Percentiles rank a stretch among this genome's conserved stretches.
phyloP scores from a whole-genome alignment of 768 basidiomycete species.

The Rhizopogon vinicolor region DNA sequence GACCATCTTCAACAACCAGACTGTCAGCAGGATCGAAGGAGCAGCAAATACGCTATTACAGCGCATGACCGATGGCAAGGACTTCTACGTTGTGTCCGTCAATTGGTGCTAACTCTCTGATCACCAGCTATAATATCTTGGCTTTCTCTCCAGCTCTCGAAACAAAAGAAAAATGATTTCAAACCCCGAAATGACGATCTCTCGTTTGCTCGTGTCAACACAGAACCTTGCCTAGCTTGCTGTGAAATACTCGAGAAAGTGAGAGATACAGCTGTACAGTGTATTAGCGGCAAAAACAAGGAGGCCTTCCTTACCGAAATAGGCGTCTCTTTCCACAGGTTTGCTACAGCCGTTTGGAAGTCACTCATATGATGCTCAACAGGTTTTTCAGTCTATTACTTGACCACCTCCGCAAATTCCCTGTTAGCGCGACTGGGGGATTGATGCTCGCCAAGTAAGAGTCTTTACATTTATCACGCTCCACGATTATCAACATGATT shows the following conservation, averaged over 20 bases:
- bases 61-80: conserved; percentile 75
- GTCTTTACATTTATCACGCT: not conserved
- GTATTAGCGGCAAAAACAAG: conserved; percentile 86
- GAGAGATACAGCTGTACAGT: conserved; percentile 68
- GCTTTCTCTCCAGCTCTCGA: conserved; percentile 71
- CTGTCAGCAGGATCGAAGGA: conserved; percentile 79
- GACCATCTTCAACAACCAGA: conserved; percentile 87
- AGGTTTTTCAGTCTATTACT: conserved; percentile 62
- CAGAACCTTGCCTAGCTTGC: conserved; percentile 84
- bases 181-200: conserved; percentile 95
- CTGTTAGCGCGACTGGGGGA: conserved; percentile 94
- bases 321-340: conserved; percentile 93
- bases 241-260: conserved; percentile 85
- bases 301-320: conserved; percentile 92
- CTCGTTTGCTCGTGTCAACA: conserved; percentile 91
- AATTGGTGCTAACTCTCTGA: not conserved
- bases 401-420: conserved; percentile 94
- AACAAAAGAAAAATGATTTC: conserved; percentile 96
- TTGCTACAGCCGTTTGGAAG: conserved; percentile 4
- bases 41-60: conserved; percentile 78
- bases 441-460: conserved; percentile 96
- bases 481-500: not conserved
- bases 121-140: conserved; percentile 63
- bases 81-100: not conserved
- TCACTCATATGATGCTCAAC: not conserved